Base-by-base conservation (phyloP, 1,139 yeast genomes). In the Zygoascus sp. region DNA sequence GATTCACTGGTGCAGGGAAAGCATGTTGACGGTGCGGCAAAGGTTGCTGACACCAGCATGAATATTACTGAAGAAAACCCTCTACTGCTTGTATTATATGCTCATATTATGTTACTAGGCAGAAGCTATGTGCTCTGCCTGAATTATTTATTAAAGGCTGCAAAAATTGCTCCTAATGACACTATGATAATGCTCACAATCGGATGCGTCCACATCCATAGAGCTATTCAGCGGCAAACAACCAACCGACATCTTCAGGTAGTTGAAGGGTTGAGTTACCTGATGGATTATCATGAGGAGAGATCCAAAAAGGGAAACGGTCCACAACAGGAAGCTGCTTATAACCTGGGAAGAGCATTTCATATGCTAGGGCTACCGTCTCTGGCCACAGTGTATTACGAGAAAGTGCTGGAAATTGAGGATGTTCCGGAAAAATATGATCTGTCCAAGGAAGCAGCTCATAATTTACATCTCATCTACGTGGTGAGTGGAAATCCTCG, bases 181-280 rank as follows among this genome's bases (percentile, higher is more conserved):
- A 95, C 97, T 0, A 78, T 87, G 72, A 70, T 92, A 1, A 75
- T 89, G 53, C 70, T 92, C 32, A 66, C 85, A 21, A 70, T 87
- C 45, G 97, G 94, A 0, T 66, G 92, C 36, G 80, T 90, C 0
- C 92, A 90, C 64, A 70, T 89, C n/a, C 96, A 90, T 58, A 74
- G 98, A 35, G 84, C 97, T 0, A 82, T 90, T 81, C 97, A 92
- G 64, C 73, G 99, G 54, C 79, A 87, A 48, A 82, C 96, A 11
- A 74, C 82, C 9, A 88, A 88, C 63, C 76, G 97, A 50, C 97
- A 90, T 59, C 73, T 84, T 48, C 97, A 90, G 60, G 72, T 92
- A 25, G 69, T 92, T 2, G 97, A 92, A 62, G 97, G 97, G 0
- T 67, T 92, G 42, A 79, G 92, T 50, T 88, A 78, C 58, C 62